phyloP scores from a whole-genome alignment of 306 rosid species.

The Lagenaria siceraria region DNA sequence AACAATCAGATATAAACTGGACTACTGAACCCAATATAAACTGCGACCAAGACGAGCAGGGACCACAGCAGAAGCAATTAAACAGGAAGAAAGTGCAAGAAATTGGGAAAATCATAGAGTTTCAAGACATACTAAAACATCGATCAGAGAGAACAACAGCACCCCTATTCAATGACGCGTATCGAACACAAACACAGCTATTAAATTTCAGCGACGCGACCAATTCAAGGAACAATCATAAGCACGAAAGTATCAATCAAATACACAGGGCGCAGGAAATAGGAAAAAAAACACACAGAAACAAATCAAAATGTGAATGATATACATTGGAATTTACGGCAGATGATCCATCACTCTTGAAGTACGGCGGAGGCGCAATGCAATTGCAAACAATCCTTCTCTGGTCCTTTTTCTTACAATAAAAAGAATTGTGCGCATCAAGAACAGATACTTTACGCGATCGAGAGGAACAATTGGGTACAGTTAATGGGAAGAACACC shows the following conservation, averaged over 20 bases:
- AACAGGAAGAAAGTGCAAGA: neutral
- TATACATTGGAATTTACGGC: slow-evolving; percentile 47
- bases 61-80: neutral
- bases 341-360: slow-evolving; percentile 49
- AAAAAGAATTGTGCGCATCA: slow-evolving; percentile 9
- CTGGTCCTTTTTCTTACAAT: slow-evolving; percentile 19
- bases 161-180: neutral
- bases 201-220: neutral
- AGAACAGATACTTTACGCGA: slow-evolving; percentile 18
- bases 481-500: slow-evolving; percentile 28
- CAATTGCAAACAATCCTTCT: slow-evolving; percentile 55
- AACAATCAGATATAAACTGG: neutral
- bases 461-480: slow-evolving; percentile 21
- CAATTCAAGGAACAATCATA: neutral
- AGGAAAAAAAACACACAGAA: neutral
- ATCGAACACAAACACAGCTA: neutral
- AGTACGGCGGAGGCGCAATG: slow-evolving; percentile 56
- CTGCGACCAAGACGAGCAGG: neutral
- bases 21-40: neutral
- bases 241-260: neutral
- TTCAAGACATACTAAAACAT: neutral
- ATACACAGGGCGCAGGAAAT: neutral
- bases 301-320: neutral
- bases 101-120: neutral
- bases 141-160: neutral